Percentiles rank a stretch among this genome's conserved stretches.
These are phyloP conservation scores for Polytrichum formosum DNA, from an alignment of 225 moss, liverwort and hornwort species.

Conservation along the genomic window DNA sequence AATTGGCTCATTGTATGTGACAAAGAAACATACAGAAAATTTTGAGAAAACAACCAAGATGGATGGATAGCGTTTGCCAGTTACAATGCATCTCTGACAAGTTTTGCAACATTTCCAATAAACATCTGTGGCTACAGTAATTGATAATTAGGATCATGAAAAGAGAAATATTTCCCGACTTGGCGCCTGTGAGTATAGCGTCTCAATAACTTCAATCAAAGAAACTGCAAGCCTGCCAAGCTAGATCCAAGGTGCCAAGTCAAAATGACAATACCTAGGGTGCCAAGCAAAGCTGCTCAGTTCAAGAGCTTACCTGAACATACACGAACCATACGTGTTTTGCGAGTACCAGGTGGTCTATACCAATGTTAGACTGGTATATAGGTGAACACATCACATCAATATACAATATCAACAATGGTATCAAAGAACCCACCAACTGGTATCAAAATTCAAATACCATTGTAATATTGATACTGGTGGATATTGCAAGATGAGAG, in stretches of 20 bases:
- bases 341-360: constrained; percentile 64
- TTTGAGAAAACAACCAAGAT: too few species aligned
- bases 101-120: constrained; percentile 64
- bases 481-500: too few species aligned
- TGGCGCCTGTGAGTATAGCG: not conserved
- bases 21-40: too few species aligned
- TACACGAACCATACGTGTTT: constrained; percentile 58
- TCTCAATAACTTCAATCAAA: not conserved
- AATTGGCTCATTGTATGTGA: too few species aligned
- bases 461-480: too few species aligned
- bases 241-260: not conserved
- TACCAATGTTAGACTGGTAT: constrained; percentile 3
- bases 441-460: too few species aligned
- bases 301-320: constrained; percentile 24
- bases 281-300: not conserved
- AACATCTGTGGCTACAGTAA: constrained; percentile 39
- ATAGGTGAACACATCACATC: too few species aligned
- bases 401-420: too few species aligned
- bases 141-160: not conserved
- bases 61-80: constrained; percentile 26
- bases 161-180: not conserved
- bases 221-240: not conserved
- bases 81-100: constrained; percentile 62
- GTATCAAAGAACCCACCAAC: too few species aligned
- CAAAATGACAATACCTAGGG: not conserved